A percentile compares a stretch with the other conserved stretches of the same genome.
phyloP scores from a whole-genome alignment of 2,329 filamentous ascomycete genomes.

The Pleochaeta shiraiana region DNA sequence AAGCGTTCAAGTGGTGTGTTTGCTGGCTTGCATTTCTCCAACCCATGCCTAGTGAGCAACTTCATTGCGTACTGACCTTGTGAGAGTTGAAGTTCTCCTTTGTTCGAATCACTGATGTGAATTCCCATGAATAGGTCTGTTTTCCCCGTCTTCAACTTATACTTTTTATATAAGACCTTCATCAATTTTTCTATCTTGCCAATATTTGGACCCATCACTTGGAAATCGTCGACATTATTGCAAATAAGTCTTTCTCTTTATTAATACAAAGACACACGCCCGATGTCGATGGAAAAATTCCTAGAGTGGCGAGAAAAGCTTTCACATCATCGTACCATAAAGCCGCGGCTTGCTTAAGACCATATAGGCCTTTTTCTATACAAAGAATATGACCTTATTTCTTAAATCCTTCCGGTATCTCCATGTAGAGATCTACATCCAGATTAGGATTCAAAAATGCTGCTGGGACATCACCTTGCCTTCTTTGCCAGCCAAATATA shows the following conservation, averaged over 20 bases:
- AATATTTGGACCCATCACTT: neutral
- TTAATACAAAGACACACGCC: neutral
- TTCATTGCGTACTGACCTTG: too few species aligned
- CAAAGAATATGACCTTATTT: neutral
- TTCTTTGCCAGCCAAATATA: neutral
- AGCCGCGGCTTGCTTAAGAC: too few species aligned
- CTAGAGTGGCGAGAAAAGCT: neutral
- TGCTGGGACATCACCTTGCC: neutral
- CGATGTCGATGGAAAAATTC: neutral
- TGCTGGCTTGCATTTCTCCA: too few species aligned
- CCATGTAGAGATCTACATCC: too few species aligned
- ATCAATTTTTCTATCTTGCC: neutral
- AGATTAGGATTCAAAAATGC: neutral
- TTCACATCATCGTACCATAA: neutral
- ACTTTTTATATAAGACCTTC: neutral
- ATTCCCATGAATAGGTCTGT: too few species aligned
- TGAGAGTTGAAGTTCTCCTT: too few species aligned
- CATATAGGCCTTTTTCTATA: neutral
- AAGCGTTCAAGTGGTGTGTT: too few species aligned
- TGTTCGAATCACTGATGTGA: too few species aligned
- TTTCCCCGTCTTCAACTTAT: neutral
- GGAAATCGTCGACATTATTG: neutral
- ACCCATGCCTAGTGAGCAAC: too few species aligned
- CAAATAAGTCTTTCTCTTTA: neutral
- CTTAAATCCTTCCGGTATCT: neutral